Percentiles rank a stretch among this genome's conserved stretches.
phyloP scores from a whole-genome alignment of 2,329 filamentous ascomycete species.

The Claviceps humidiphila region DNA sequence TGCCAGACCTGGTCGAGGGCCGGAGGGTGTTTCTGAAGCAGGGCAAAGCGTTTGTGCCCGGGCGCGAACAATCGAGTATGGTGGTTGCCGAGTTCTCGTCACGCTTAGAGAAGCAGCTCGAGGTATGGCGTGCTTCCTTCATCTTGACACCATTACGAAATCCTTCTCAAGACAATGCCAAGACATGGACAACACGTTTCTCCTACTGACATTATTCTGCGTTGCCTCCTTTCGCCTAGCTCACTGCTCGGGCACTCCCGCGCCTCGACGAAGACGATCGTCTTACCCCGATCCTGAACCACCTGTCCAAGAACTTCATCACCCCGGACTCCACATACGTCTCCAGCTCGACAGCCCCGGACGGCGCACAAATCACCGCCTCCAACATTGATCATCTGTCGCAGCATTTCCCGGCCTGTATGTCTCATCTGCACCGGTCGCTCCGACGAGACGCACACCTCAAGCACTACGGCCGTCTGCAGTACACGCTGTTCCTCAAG shows the following conservation, averaged over 20 bases:
- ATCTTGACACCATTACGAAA: background rate
- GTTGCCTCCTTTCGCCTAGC: slow-evolving; percentile 27
- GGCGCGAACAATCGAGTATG: slow-evolving; percentile 76
- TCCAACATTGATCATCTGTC: slow-evolving; percentile 68
- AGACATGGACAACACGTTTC: background rate
- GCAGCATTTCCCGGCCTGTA: slow-evolving; percentile 79
- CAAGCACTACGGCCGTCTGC: slow-evolving; percentile 84
- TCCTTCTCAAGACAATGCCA: too few relatives aligned
- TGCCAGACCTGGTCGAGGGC: slow-evolving; percentile 77
- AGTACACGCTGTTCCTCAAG: slow-evolving; percentile 95
- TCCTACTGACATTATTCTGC: background rate
- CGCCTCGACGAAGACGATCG: slow-evolving; percentile 94
- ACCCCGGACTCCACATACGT: slow-evolving; percentile 76
- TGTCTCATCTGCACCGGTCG: slow-evolving; percentile 79
- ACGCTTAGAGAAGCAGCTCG: slow-evolving; percentile 66
- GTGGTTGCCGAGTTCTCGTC: slow-evolving; percentile 76
- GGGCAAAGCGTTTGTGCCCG: slow-evolving; percentile 85
- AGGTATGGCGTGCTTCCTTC: slow-evolving; percentile 37
- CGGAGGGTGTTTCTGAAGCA: slow-evolving; percentile 62
- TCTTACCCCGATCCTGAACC: slow-evolving; percentile 51
- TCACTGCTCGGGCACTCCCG: slow-evolving; percentile 82
- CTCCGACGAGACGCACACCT: slow-evolving; percentile 80
- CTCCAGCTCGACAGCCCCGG: slow-evolving; percentile 46
- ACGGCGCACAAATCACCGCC: slow-evolving; percentile 63
- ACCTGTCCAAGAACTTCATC: slow-evolving; percentile 92